These are phyloP conservation scores for Panicum hallii DNA, from an alignment of 202 grass and related monocot species.

Conservation along the genomic window DNA sequence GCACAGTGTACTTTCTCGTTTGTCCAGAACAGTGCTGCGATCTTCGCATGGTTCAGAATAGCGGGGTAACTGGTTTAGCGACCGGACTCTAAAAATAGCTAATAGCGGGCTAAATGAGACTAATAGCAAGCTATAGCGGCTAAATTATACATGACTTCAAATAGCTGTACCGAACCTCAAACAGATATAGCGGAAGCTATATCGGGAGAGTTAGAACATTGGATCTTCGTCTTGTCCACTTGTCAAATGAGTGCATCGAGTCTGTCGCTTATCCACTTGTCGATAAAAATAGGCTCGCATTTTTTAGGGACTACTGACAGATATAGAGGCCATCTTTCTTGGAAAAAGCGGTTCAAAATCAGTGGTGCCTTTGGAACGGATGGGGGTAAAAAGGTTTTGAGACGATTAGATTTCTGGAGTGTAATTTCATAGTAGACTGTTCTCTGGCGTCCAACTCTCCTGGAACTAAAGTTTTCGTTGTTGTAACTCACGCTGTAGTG, in stretches of 20 bases:
- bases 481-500: background rate
- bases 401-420: background rate
- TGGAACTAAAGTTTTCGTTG: background rate
- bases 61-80: too few species aligned
- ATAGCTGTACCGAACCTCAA: too few species aligned
- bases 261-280: background rate
- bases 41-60: background rate
- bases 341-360: background rate
- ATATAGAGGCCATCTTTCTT: background rate
- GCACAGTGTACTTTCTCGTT: conserved; percentile 17
- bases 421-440: background rate
- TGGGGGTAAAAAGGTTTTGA: background rate
- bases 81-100: too few species aligned
- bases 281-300: background rate
- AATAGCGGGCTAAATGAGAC: too few species aligned
- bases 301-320: background rate
- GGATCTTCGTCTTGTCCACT: conserved; percentile 16
- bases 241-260: background rate
- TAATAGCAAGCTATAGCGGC: too few species aligned
- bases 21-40: conserved; percentile 7
- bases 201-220: too few species aligned
- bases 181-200: too few species aligned
- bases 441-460: background rate
- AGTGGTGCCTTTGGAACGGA: background rate
- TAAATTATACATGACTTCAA: too few species aligned